These are phyloP conservation scores for Antitrichia curtipendula DNA, from an alignment of 225 moss, liverwort and hornwort species.

Conservation along the genomic window DNA sequence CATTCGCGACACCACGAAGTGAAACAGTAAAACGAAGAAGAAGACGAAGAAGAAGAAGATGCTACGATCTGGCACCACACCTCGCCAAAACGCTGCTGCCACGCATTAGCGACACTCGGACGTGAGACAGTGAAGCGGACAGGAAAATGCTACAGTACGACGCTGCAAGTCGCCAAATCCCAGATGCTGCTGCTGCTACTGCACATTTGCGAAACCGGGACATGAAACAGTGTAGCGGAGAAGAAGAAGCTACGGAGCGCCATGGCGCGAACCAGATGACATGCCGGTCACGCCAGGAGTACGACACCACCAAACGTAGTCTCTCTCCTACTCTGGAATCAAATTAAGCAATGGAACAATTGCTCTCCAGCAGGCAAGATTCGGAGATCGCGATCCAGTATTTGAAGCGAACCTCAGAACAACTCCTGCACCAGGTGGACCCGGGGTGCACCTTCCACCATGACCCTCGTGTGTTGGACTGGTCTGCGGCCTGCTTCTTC, in stretches of 20 bases:
- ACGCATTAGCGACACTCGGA: not conserved
- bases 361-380: not conserved
- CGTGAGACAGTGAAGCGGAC: not conserved
- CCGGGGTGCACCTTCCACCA: not conserved
- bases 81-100: not conserved
- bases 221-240: not conserved
- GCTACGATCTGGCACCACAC: not conserved
- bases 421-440: not conserved
- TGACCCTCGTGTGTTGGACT: not conserved
- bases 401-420: not conserved
- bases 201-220: not conserved
- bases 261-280: not conserved
- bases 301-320: not conserved
- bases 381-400: constrained; percentile 12
- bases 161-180: not conserved
- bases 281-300: not conserved
- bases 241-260: not conserved
- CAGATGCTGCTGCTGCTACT: not conserved
- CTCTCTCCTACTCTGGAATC: not conserved
- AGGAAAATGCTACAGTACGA: not conserved
- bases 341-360: not conserved
- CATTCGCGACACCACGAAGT: not conserved
- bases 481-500: not conserved
- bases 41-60: not conserved
- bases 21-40: not conserved